These are phyloP conservation scores for Pleurotus djamor DNA, from an alignment of 768 basidiomycete species.

Conservation along the genomic window DNA sequence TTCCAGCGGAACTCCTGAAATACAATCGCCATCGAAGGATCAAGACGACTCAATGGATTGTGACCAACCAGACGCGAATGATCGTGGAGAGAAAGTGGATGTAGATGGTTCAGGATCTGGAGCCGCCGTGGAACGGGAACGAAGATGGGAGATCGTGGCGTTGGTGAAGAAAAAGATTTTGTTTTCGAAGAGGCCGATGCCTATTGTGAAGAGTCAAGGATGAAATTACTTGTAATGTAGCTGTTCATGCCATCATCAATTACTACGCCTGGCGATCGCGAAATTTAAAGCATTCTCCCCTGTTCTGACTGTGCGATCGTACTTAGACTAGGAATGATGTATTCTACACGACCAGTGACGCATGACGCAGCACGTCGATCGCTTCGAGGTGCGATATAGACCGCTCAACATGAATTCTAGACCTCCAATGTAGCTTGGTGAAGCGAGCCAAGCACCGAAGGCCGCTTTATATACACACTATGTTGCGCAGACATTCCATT, in stretches of 20 bases:
- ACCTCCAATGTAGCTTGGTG: no score
- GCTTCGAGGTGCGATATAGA: no score
- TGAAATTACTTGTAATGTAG: neutral
- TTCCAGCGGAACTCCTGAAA: slow-evolving; percentile 11
- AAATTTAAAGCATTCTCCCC: no score
- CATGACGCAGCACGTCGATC: no score
- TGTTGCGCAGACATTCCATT: no score
- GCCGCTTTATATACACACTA: no score
- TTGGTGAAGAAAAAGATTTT: slow-evolving; percentile 81
- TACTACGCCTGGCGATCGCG: no score
- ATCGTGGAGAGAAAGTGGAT: slow-evolving; percentile 18
- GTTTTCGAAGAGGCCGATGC: slow-evolving; percentile 83
- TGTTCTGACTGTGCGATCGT: no score
- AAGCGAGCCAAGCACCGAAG: no score
- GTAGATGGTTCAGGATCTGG: slow-evolving; percentile 8
- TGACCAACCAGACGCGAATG: slow-evolving; percentile 10
- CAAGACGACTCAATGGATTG: slow-evolving; percentile 18
- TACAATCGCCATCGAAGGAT: neutral
- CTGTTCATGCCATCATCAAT: neutral
- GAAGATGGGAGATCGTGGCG: slow-evolving; percentile 61
- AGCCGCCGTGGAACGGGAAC: slow-evolving; percentile 4
- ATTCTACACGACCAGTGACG: no score
- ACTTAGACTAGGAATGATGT: no score
- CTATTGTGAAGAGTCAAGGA: slow-evolving; percentile 31
- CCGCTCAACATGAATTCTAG: no score